Evolutionary conservation across 495 filamentous ascomycete genomes (phyloP), one percentile per base, ranked within the genome.

Genomic region (Aspergillus wentii): DNA sequence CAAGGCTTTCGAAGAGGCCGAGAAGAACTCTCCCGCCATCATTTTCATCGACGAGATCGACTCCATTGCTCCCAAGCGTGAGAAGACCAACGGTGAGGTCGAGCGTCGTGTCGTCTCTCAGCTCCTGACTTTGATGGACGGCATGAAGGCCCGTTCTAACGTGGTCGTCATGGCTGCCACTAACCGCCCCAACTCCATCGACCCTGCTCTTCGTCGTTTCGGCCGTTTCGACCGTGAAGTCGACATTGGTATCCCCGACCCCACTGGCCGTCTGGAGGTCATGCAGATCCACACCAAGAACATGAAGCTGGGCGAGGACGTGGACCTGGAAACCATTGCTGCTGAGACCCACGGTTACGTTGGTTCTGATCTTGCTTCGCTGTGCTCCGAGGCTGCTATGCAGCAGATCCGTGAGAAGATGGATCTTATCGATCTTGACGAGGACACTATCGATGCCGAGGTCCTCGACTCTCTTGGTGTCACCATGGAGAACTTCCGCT

Each of bases 331-430:
- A 73, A 80, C 87, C 51, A 96, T 98, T 54, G 94, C 92, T 25
- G 81, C 94, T 25, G 94, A 98, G 74, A 98, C 92, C 34, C 92
- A 98, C 71, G 92, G 92, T 72, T 97, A 96, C 52, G 92, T 98
- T 61, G 92, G 92, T 69, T 97, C 92, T 23, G 92, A 98, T 83
- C 68, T 98, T 59, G 92, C 92, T 26, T 94, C 92, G n/a, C 84
- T 98, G 40, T 98, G 92, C 72, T 97, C 92, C 8, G 92, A 98
- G 66, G 92, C 94, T 61, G 92, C 92, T 40, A 97, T 98, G 92
- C 94, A 98, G 68, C 94, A 97, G 69, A 98, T 98, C 60, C 88
- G 92, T 69, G 92, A 98, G 74, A 98, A 98, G 83, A 98, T 98
- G 92, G 92, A 98, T 61, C 80, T 98, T 46, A 98, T 98, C 48